These are phyloP conservation scores for Endoconidiophora laricicola DNA, from an alignment of 2,329 filamentous ascomycete genomes.

Conservation along the genomic window DNA sequence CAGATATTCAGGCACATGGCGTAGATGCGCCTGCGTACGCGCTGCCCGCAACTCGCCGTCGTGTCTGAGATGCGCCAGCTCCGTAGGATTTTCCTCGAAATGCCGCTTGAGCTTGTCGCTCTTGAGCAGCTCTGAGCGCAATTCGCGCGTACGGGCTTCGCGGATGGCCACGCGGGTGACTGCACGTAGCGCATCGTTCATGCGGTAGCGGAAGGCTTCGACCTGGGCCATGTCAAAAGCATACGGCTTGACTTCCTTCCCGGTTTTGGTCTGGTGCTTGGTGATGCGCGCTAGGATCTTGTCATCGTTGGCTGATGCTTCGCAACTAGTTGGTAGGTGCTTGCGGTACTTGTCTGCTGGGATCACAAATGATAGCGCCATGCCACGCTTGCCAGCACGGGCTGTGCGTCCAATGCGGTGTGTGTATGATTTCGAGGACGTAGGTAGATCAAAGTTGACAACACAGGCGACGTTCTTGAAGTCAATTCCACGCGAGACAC, in stretches of 20 bases:
- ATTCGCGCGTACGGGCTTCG: conserved; percentile 74
- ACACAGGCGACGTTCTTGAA: conserved; percentile 92
- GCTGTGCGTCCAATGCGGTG: conserved; percentile 91
- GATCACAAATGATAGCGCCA: conserved; percentile 89
- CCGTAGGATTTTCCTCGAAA: conserved; percentile 91
- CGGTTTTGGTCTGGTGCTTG: conserved; percentile 60
- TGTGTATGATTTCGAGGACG: conserved; percentile 80
- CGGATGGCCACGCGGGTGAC: conserved; percentile 82
- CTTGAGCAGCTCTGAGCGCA: conserved; percentile 79
- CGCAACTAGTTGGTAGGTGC: conserved; percentile 69
- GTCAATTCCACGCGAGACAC: conserved; percentile 89
- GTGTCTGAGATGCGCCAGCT: conserved; percentile 73
- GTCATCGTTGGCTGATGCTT: conserved; percentile 67
- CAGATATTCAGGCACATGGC: conserved; percentile 87
- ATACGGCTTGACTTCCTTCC: conserved; percentile 74
- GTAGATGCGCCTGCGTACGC: conserved; percentile 72
- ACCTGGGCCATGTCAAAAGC: conserved; percentile 89
- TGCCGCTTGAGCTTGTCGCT: conserved; percentile 88
- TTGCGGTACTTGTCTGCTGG: conserved; percentile 70
- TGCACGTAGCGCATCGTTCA: conserved; percentile 78
- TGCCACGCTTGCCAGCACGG: conserved; percentile 77
- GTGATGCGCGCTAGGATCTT: conserved; percentile 65
- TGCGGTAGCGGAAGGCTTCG: conserved; percentile 85
- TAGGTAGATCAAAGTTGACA: conserved; percentile 91
- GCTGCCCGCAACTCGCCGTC: conserved; percentile 77